A percentile compares a stretch with the other conserved stretches of the same genome.
phyloP scores from a whole-genome alignment of 257 asterid species.

The Gentiana straminea region DNA sequence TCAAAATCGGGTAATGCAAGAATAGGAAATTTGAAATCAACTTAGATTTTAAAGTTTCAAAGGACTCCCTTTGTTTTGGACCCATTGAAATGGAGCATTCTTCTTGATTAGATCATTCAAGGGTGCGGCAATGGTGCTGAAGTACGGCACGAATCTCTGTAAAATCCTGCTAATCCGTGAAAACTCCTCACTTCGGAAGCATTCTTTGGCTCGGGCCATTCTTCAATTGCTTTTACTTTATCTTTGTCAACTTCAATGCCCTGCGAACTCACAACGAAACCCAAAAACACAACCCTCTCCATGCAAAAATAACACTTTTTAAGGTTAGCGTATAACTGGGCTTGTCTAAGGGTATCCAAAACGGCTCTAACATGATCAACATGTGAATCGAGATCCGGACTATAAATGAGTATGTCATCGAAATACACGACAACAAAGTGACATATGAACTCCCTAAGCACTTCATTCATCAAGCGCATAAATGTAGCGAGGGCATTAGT shows the following conservation, averaged over 20 bases:
- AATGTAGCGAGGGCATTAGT: conserved; percentile 3
- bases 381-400: not conserved
- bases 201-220: not conserved
- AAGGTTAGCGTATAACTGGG: not conserved
- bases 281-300: not conserved
- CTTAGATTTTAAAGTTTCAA: too few relatives aligned
- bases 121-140: not conserved
- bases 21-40: too few relatives aligned
- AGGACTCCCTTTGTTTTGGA: too few relatives aligned
- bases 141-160: not conserved
- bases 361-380: not conserved
- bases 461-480: conserved; percentile 1
- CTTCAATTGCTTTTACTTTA: not conserved
- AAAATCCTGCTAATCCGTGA: not conserved
- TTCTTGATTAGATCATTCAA: too few relatives aligned
- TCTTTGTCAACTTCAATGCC: too few relatives aligned
- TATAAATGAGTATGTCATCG: conserved; percentile 1
- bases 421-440: conserved; percentile 7
- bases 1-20: too few relatives aligned
- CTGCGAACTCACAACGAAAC: too few relatives aligned
- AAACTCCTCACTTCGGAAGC: not conserved
- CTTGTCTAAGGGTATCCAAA: not conserved
- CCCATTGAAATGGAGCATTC: too few relatives aligned
- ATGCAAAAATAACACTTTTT: not conserved
- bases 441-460: not conserved